Percentiles rank a stretch among this genome's conserved stretches.
phyloP scores from a whole-genome alignment of 2,329 filamentous ascomycete genomes.

The Colletotrichum siamense region DNA sequence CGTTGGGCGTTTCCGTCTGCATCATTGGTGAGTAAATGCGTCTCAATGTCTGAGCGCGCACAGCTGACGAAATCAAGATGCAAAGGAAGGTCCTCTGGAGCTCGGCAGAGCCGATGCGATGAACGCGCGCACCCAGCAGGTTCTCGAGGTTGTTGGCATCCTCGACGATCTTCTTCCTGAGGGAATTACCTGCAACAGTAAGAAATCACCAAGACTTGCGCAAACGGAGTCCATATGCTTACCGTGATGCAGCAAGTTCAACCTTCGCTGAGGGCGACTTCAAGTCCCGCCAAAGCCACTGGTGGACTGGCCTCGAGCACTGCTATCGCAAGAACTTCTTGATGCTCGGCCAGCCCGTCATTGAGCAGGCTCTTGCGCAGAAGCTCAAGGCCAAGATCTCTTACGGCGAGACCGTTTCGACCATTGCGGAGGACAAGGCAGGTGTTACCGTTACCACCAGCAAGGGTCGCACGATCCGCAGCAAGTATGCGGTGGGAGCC shows the following conservation, averaged over 20 bases:
- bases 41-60: background rate
- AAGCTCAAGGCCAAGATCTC: constrained; percentile 37
- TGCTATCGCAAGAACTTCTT: constrained; percentile 52
- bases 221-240: background rate
- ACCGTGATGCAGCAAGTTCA: constrained; percentile 43
- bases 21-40: constrained; percentile 38
- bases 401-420: constrained; percentile 42
- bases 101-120: constrained; percentile 53
- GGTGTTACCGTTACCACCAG: constrained; percentile 32
- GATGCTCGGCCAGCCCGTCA: constrained; percentile 54
- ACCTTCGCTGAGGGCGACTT: constrained; percentile 52
- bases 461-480: constrained; percentile 35
- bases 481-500: constrained; percentile 53
- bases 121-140: constrained; percentile 54
- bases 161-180: constrained; percentile 44
- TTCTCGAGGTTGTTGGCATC: constrained; percentile 49
- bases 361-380: constrained; percentile 44
- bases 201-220: constrained; percentile 14
- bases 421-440: constrained; percentile 30
- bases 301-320: constrained; percentile 52
- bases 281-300: constrained; percentile 50
- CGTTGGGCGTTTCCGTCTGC: constrained; percentile 44
- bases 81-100: constrained; percentile 41
- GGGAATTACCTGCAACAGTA: constrained; percentile 56
- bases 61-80: constrained; percentile 32